phyloP scores from a whole-genome alignment of 768 basidiomycete species.

The Hydnum rufescens region DNA sequence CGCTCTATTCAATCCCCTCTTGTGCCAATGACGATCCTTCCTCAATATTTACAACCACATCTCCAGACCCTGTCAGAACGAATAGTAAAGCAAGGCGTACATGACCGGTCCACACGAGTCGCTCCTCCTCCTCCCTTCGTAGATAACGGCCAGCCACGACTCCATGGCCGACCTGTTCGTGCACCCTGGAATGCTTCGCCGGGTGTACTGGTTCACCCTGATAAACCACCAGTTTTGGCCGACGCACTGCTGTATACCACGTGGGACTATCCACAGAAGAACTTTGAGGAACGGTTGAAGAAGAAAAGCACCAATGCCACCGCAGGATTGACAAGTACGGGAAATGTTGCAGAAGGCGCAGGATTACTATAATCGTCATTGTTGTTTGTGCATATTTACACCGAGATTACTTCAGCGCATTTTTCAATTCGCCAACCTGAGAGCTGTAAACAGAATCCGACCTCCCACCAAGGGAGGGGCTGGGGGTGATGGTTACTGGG shows the following conservation, averaged over 20 bases:
- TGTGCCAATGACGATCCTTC: not conserved
- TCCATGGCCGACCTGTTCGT: not conserved
- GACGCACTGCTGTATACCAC: conserved; percentile 1
- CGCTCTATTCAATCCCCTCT: conserved; percentile 1
- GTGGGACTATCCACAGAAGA: not conserved
- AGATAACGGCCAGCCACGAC: not conserved
- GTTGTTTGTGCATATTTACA: not conserved
- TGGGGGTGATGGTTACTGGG: too few species aligned
- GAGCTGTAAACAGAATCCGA: too few species aligned
- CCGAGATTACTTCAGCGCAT: too few species aligned
- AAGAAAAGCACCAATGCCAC: not conserved
- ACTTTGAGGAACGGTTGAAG: not conserved
- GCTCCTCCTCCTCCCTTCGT: conserved; percentile 6
- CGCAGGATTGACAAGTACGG: not conserved
- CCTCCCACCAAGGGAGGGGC: too few species aligned
- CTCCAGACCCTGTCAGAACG: not conserved
- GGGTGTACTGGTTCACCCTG: not conserved
- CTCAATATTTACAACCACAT: conserved; percentile 5
- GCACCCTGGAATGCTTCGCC: not conserved
- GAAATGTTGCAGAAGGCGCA: too few species aligned
- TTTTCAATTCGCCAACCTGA: too few species aligned
- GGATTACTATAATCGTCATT: not conserved
- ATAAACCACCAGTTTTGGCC: not conserved
- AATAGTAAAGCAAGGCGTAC: conserved; percentile 5
- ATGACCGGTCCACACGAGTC: conserved; percentile 2